Evolutionary conservation across 1,284 basidiomycete species (phyloP), one percentile per base, ranked within the genome.

Genomic region (Naganishia sp.): DNA sequence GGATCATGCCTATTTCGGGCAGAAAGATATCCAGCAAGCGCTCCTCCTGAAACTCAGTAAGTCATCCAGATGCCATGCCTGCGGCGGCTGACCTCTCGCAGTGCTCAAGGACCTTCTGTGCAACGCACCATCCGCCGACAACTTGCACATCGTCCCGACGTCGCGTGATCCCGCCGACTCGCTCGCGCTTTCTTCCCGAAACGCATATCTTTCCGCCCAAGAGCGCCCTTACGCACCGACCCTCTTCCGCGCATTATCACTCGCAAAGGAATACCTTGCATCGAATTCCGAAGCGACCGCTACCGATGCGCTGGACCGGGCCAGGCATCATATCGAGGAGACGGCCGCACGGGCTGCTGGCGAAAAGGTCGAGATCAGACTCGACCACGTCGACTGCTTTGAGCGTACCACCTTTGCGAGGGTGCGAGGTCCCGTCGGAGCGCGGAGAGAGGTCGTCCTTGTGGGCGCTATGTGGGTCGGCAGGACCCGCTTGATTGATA

Each of bases 1-100:
- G 2, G 91, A 91, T 61, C 86, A 87, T 66, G 88, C 91, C 25
- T 99, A 98, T 79, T 97, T 99, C 74, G 95, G 96, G 0, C 95
- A 98, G 79, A 99, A 99, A 78, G 95, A 99, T 75, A 97, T 99
- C 65, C 95, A 99, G 76, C 95, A 99, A 77, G 92, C 90, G 0
- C 80, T 98, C 9, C 80, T 99, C 23, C 84, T 99, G 25, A 88
- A 89, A 51, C 87, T 90, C n/a, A 84, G 79, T 80, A 45, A 52
- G 78, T 72, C 25, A 13, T 11, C 21, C 39, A 25, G 35, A 1
- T 53, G 21, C 9, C 28, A 25, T 58, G 18, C 54, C 42, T 32
- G 18, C 35, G 13, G 7, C 35, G 17, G 13, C 13, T 46, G 25
- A 11, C 49, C 28, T 17, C 25, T 13, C 41, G 18, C 32, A 79